Base-by-base conservation (phyloP, 441 rosid species). In the Brassica balearica region DNA sequence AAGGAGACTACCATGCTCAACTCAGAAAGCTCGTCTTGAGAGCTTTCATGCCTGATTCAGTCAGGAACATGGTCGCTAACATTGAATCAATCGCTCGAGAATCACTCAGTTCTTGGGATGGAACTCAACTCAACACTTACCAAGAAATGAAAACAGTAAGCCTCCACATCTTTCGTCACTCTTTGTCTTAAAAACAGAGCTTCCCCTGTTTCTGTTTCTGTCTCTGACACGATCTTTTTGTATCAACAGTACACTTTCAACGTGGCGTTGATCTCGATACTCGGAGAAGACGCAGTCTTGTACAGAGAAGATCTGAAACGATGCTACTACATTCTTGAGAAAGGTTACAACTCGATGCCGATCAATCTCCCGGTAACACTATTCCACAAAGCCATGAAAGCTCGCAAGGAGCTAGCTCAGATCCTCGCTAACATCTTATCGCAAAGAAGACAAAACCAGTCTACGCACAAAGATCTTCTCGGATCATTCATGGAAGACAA, bases 1-100 rank as follows among this genome's bases (percentile, higher is more conserved):
- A 90, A 77, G 99, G 98, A 53, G 84, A 88, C 34, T 90, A 93
- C 70, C 99, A 95, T 81, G 5, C 82, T 14, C 87, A 86, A 25
- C 77, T 93, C 0, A 79, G 98, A 75, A 90, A 88, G 81, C 81
- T 92, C 15, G 94, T 95, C 64, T 88, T 81, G 53, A 64, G 83
- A 6, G 90, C 95, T 60, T 82, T 95, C 23, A 84, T 85, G 14
- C 96, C 90, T 0, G 83, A 87, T 27, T 61, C 85, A 0, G 77
- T 92, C 69, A 85, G 93, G 51, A 86, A 83, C 78, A 81, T 89
- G 86, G 90, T 88, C 41, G 51, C 90, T 0, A 59, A 86, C 32
- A 82, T 95, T 38, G 97, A 90, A 43, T 71, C 90, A 9, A 46
- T 84, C 14, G 88, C 90, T 19, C 70, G 82, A 68, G 86, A 90